Conservation (phyloP, 2,329 filamentous ascomycete genomes). For the Chrysosporium queenslandicum region DNA sequence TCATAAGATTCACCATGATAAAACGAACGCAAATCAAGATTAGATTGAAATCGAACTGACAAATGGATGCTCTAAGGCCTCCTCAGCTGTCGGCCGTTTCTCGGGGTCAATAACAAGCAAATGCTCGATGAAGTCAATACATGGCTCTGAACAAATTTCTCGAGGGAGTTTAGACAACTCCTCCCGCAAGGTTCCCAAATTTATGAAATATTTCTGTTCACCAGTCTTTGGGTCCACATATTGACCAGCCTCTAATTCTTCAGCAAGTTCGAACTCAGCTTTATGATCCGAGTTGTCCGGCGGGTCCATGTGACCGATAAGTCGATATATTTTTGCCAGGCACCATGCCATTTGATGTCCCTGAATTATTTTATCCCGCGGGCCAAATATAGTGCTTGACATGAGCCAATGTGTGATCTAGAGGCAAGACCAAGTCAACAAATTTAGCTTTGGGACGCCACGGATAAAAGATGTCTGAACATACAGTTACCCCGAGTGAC, state of each 20-base stretch:
- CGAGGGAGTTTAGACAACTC: slow-evolving; percentile 9
- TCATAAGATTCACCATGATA: no score
- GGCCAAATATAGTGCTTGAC: slow-evolving; percentile 11
- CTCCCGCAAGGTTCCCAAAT: slow-evolving; percentile 2
- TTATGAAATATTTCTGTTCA: slow-evolving; percentile 1
- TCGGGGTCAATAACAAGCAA: slow-evolving; percentile 12
- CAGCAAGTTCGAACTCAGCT: slow-evolving; percentile 12
- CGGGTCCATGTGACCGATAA: slow-evolving; percentile 9
- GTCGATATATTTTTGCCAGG: slow-evolving; percentile 14
- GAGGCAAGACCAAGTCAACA: not conserved
- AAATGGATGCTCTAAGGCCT: slow-evolving; percentile 8
- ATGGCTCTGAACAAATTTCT: slow-evolving; percentile 4
- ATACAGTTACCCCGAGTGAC: slow-evolving; percentile 13
- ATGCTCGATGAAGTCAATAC: slow-evolving; percentile 13
- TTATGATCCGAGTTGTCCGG: slow-evolving; percentile 8
- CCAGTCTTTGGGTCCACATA: slow-evolving; percentile 3
- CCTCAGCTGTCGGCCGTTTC: slow-evolving; percentile 11
- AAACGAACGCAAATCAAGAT: no score
- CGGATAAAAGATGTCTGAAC: not conserved
- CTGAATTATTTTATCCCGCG: slow-evolving; percentile 6
- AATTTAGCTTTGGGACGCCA: no score
- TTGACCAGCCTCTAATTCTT: not conserved
- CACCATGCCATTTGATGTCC: slow-evolving; percentile 12
- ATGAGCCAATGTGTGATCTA: slow-evolving; percentile 14
- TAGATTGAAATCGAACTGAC: no score